Evolutionary conservation across 768 basidiomycete genomes (phyloP).

Genomic region (Clavulina sp.): DNA sequence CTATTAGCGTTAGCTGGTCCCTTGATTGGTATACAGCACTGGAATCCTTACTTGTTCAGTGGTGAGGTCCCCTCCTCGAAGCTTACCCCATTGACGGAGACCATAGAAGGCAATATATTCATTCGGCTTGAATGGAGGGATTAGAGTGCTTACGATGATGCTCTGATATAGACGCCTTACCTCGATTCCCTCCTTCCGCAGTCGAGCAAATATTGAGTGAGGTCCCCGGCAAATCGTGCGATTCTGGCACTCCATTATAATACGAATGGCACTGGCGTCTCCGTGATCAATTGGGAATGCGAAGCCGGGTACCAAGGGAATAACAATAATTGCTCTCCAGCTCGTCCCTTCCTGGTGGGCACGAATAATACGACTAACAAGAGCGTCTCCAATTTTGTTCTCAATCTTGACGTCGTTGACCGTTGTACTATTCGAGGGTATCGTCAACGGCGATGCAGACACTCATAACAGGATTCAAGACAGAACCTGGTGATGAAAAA

Average conservation of each 20-base stretch:
- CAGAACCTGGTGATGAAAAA: slow-evolving; percentile 80
- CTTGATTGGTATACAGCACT: too few species aligned
- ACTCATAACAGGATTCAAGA: not conserved
- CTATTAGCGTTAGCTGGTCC: not conserved
- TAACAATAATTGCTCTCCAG: slow-evolving; percentile 87
- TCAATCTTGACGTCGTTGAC: slow-evolving; percentile 76
- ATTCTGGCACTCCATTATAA: slow-evolving; percentile 92
- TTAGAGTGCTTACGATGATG: not conserved
- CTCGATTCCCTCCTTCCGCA: slow-evolving; percentile 77
- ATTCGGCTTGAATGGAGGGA: slow-evolving; percentile 44
- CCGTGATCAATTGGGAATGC: slow-evolving; percentile 81
- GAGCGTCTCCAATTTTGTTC: slow-evolving; percentile 87
- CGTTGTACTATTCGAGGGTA: slow-evolving; percentile 35
- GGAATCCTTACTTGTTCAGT: slow-evolving; percentile 55
- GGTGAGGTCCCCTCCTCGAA: slow-evolving; percentile 63
- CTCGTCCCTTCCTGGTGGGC: slow-evolving; percentile 64
- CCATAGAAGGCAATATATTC: slow-evolving; percentile 86
- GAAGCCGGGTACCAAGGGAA: slow-evolving; percentile 88
- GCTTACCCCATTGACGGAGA: slow-evolving; percentile 83
- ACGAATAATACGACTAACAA: slow-evolving; percentile 77
- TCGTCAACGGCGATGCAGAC: not conserved
- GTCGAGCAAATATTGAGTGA: slow-evolving; percentile 72
- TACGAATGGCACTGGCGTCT: slow-evolving; percentile 75
- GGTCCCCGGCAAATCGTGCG: slow-evolving; percentile 76
- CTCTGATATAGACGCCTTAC: slow-evolving; percentile 27